Conservation (phyloP, 2,329 filamentous ascomycete genomes). For the Colletotrichum camelliae region DNA sequence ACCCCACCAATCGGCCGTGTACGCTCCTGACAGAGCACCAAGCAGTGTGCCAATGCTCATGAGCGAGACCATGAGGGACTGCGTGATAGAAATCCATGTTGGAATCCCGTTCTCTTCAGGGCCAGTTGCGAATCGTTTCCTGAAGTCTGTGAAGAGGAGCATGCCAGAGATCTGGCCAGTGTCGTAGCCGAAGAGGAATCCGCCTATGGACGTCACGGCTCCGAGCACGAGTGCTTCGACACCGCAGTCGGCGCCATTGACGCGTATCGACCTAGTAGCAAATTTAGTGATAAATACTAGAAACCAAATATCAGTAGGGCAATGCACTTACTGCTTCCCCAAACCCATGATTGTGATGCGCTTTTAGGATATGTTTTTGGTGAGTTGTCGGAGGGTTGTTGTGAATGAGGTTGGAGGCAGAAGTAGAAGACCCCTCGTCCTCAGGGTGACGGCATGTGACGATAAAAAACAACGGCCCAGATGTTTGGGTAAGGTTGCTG, state of each 20-base stretch:
- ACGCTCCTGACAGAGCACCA: slow-evolving; percentile 58
- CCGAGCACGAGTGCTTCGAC: slow-evolving; percentile 49
- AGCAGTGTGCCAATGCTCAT: slow-evolving; percentile 61
- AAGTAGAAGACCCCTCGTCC: neutral
- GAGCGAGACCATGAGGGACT: slow-evolving; percentile 61
- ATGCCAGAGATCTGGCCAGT: slow-evolving; percentile 64
- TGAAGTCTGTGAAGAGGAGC: slow-evolving; percentile 58
- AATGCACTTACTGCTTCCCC: slow-evolving; percentile 13
- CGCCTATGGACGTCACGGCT: slow-evolving; percentile 61
- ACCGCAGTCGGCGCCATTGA: slow-evolving; percentile 49
- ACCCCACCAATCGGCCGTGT: slow-evolving; percentile 62
- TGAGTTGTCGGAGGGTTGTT: neutral
- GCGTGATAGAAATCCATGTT: slow-evolving; percentile 45
- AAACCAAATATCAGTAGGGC: neutral
- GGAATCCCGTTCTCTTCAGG: slow-evolving; percentile 36
- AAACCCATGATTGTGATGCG: slow-evolving; percentile 8
- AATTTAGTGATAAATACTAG: neutral
- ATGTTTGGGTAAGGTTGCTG: neutral
- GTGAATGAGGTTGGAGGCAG: neutral
- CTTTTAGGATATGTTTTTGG: neutral
- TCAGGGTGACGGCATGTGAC: neutral
- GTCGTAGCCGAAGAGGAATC: slow-evolving; percentile 69
- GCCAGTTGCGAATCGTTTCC: slow-evolving; percentile 57
- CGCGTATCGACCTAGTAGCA: slow-evolving; percentile 38
- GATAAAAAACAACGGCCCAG: too few relatives aligned